Evolutionary conservation across 305 asterid genomes (phyloP), one percentile per base, ranked within the genome.

Genomic region (Rubia tinctorum): DNA sequence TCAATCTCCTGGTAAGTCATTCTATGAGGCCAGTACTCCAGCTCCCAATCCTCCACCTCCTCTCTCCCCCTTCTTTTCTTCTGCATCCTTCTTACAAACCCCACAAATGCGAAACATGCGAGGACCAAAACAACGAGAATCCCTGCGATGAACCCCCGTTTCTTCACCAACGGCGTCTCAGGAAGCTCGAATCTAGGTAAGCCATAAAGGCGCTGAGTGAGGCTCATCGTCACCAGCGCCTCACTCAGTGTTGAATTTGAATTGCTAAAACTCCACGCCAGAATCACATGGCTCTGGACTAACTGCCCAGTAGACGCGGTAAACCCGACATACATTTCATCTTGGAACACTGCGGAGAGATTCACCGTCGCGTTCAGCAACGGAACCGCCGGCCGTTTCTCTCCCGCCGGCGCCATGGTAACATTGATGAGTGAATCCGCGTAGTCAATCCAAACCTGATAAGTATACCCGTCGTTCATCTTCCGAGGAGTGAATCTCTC

Each of bases 21-120:
- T 72, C 88, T 87, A 71, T 89, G 96, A 1, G 97, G 97, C 97
- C 97, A 91, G 66, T 91, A 91, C 75, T 91, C 97, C 75, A 88
- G 72, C 70, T 91, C 97, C 97, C 97, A 89, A 68, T 87, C 96
- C 81, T 91, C 97, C 89, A 88, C 89, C 14, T 86, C 96, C 44
- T 82, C 95, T 77, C 79, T 84, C 44, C 81, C 84, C 82, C 72
- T 79, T 75, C 76, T 81, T 2, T 73, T 66, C 42, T 84, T 83
- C 77, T 77, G 81, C 39, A 61, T 68, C 74, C 83, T 82, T 73
- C 72, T 79, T 1, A 87, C 63, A 64, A 86, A 56, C 58, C 83
- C 47, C 49, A 86, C 67, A 63, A 68, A 80, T 71, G 78, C 25
- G 53, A 81, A 66, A 78, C 27, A 76, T 42, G 63, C 74, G 7